Conservation (phyloP, 352 stramenopile species). For the Globisporangium echinulatum region DNA sequence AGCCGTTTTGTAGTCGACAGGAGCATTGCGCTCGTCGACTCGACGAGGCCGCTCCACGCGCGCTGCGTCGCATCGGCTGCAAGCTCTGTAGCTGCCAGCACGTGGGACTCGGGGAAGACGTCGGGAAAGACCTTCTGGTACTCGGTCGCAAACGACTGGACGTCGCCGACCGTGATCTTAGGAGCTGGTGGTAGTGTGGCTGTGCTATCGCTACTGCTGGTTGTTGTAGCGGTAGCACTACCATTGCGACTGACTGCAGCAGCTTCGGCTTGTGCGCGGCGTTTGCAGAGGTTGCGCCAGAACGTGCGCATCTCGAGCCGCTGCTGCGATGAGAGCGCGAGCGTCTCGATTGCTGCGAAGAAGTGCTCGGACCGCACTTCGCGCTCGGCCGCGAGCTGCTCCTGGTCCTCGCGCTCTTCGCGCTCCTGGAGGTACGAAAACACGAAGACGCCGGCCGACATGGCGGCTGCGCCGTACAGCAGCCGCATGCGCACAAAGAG, state of each 20-base stretch:
- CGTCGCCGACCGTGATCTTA: slow-evolving; percentile 49
- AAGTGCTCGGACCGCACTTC: slow-evolving; percentile 54
- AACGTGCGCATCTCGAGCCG: slow-evolving; percentile 71
- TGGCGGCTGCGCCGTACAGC: slow-evolving; percentile 71
- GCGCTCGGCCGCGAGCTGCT: slow-evolving; percentile 43
- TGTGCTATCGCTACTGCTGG: not conserved
- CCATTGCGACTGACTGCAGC: not conserved
- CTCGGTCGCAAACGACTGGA: slow-evolving; percentile 71
- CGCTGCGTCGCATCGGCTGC: slow-evolving; percentile 30
- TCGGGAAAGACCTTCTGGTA: slow-evolving; percentile 80
- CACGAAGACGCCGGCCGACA: slow-evolving; percentile 67
- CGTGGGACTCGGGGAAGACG: slow-evolving; percentile 65
- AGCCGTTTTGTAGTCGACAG: slow-evolving; percentile 73
- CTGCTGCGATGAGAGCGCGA: slow-evolving; percentile 49
- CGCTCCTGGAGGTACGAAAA: slow-evolving; percentile 80
- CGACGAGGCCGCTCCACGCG: slow-evolving; percentile 65
- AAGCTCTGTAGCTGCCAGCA: slow-evolving; percentile 44
- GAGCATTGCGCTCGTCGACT: slow-evolving; percentile 74
- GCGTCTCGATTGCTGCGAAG: slow-evolving; percentile 52
- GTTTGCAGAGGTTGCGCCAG: slow-evolving; percentile 67
- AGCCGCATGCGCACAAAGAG: slow-evolving; percentile 45
- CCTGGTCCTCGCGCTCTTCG: slow-evolving; percentile 60
- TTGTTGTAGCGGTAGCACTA: not conserved
- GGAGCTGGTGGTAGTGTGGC: not conserved
- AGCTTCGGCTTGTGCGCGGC: slow-evolving; percentile 7